These are phyloP conservation scores for Myxozyma mucilagina DNA, from an alignment of 805 yeast species.

Conservation along the genomic window DNA sequence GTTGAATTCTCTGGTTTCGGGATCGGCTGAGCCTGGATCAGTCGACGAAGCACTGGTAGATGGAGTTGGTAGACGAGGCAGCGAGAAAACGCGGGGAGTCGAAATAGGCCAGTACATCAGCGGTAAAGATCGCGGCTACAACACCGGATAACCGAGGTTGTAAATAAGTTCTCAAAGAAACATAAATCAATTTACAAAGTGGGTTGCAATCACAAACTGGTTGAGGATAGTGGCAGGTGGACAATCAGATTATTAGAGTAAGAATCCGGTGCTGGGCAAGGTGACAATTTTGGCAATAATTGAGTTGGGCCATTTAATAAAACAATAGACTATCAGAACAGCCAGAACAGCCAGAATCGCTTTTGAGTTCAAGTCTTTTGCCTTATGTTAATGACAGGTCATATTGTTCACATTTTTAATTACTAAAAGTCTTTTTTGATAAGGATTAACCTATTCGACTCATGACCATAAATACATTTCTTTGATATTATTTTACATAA, in stretches of 20 bases:
- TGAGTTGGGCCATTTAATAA: background rate
- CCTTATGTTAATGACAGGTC: background rate
- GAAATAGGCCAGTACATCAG: conserved; percentile 41
- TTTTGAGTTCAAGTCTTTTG: too few species aligned
- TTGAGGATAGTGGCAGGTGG: background rate
- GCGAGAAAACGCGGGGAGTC: conserved; percentile 36
- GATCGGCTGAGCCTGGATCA: background rate
- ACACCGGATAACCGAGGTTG: too few species aligned
- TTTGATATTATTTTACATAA: background rate
- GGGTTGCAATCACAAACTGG: background rate
- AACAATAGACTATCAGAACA: background rate
- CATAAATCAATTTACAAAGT: background rate
- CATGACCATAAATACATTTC: background rate
- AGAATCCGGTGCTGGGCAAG: too few species aligned
- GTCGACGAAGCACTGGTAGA: conserved; percentile 9
- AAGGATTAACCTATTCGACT: background rate
- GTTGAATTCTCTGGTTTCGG: background rate
- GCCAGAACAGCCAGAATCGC: background rate
- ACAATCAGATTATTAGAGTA: background rate
- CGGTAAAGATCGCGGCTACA: background rate
- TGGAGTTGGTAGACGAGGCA: conserved; percentile 31
- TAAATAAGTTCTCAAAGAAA: too few species aligned
- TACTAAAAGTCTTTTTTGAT: background rate
- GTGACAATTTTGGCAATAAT: too few species aligned
- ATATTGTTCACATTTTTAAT: background rate